Percentiles rank a stretch among this genome's conserved stretches.
These are phyloP conservation scores for Pichia sp. DNA, from an alignment of 1,139 yeast species.

Conservation along the genomic window DNA sequence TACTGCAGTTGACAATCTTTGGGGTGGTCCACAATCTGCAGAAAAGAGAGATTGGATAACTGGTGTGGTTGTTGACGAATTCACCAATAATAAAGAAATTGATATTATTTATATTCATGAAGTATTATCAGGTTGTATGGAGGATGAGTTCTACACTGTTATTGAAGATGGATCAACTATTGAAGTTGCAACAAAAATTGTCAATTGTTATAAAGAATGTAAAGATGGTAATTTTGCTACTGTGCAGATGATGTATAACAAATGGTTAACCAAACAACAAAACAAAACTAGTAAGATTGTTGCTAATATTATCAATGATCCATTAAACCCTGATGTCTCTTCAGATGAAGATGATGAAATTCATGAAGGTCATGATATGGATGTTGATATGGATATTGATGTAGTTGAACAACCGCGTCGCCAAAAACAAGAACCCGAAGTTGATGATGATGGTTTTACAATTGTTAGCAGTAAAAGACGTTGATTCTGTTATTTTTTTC, in stretches of 20 bases:
- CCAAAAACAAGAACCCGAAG: constrained; percentile 46
- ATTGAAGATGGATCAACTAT: constrained; percentile 87
- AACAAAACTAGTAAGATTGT: constrained; percentile 31
- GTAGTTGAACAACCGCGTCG: constrained; percentile 18
- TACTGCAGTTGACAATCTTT: constrained; percentile 87
- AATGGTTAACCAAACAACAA: constrained; percentile 50
- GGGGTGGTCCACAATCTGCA: constrained; percentile 93
- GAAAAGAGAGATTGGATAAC: constrained; percentile 96
- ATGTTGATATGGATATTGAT: constrained; percentile 31
- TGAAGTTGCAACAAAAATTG: constrained; percentile 59
- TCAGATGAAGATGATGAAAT: constrained; percentile 34
- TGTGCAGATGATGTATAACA: constrained; percentile 54
- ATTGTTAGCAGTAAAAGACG: constrained; percentile 61
- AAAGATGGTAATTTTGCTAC: constrained; percentile 41
- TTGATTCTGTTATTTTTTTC: constrained; percentile 1
- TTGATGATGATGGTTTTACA: constrained; percentile 93
- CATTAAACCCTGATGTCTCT: constrained; percentile 48
- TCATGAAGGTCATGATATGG: constrained; percentile 27
- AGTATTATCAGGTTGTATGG: constrained; percentile 80
- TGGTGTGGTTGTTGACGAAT: constrained; percentile 74
- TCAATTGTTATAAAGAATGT: constrained; percentile 63
- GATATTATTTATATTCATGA: constrained; percentile 81
- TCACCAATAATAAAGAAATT: constrained; percentile 51
- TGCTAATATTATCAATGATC: constrained; percentile 43
- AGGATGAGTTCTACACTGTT: constrained; percentile 85